Percentiles rank a stretch among this genome's conserved stretches.
phyloP scores from a whole-genome alignment of 164 flowering plant species.

The Cinnamomum micranthum region DNA sequence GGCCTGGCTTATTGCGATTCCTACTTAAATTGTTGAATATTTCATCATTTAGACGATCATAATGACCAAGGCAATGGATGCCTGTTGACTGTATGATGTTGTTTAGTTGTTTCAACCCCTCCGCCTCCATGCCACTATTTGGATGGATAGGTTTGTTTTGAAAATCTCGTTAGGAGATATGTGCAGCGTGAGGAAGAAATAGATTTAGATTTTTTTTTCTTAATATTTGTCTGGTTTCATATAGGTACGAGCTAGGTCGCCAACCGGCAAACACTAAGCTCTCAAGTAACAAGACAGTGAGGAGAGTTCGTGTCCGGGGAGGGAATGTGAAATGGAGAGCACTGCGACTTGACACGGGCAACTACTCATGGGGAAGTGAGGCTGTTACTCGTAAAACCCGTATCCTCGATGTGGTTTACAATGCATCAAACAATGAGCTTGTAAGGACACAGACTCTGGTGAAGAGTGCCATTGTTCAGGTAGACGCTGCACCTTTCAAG shows the following conservation, averaged over 20 bases:
- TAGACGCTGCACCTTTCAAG: constrained; percentile 31
- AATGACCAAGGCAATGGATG: no score
- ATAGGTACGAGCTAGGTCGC: constrained; percentile 33
- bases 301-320: constrained; percentile 30
- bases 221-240: background rate
- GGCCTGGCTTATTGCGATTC: no score
- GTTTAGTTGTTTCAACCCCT: background rate
- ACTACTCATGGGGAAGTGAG: constrained; percentile 35
- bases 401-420: constrained; percentile 32
- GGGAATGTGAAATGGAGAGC: constrained; percentile 36
- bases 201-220: background rate
- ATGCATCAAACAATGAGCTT: constrained; percentile 34
- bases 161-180: no score
- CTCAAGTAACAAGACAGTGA: constrained; percentile 33
- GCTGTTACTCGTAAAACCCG: constrained; percentile 27
- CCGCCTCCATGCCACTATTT: background rate
- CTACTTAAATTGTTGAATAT: no score
- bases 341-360: constrained; percentile 28
- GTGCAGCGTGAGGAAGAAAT: no score
- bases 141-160: background rate
- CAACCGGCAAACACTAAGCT: constrained; percentile 33
- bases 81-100: background rate
- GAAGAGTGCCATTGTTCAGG: constrained; percentile 32
- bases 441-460: constrained; percentile 32
- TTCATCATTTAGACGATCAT: no score